Evolutionary conservation across 1,284 basidiomycete genomes (phyloP).

Genomic region (Marasmius oreades): DNA sequence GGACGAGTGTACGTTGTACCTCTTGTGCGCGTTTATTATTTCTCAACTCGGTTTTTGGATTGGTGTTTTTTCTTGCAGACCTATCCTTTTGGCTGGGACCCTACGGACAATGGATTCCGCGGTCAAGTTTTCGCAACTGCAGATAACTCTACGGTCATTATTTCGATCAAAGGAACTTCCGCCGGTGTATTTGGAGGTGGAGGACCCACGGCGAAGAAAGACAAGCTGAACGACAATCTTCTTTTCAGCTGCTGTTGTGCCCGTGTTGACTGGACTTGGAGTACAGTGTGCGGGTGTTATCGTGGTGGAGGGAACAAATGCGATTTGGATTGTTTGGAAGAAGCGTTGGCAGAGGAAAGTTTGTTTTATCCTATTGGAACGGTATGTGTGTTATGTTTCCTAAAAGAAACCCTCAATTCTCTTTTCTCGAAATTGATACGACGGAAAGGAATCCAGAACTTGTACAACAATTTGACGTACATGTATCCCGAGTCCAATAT

Average conservation of each 20-base stretch:
- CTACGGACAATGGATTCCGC: slow-evolving; percentile 82
- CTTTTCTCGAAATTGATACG: neutral
- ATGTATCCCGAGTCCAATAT: slow-evolving; percentile 92
- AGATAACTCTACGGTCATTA: slow-evolving; percentile 83
- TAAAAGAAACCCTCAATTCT: neutral
- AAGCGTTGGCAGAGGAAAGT: slow-evolving; percentile 77
- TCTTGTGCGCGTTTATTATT: neutral
- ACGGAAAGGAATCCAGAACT: slow-evolving; percentile 50
- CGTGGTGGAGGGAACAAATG: slow-evolving; percentile 75
- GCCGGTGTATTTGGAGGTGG: slow-evolving; percentile 76
- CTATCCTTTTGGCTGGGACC: slow-evolving; percentile 92
- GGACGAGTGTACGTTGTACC: slow-evolving; percentile 54
- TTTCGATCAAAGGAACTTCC: slow-evolving; percentile 95
- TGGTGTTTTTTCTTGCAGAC: slow-evolving; percentile 36
- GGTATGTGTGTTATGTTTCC: slow-evolving; percentile 39
- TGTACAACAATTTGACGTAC: slow-evolving; percentile 92
- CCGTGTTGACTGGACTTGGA: slow-evolving; percentile 91
- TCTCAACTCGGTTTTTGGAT: neutral
- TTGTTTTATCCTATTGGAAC: slow-evolving; percentile 88
- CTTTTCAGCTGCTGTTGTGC: slow-evolving; percentile 98
- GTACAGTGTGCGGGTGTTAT: slow-evolving; percentile 92
- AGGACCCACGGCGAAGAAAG: slow-evolving; percentile 85
- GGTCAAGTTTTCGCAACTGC: slow-evolving; percentile 87
- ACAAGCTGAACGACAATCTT: slow-evolving; percentile 95
- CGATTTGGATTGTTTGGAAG: slow-evolving; percentile 79